A percentile compares a stretch with the other conserved stretches of the same genome.
phyloP scores from a whole-genome alignment of 495 filamentous ascomycete species.

The Darksidea phi region DNA sequence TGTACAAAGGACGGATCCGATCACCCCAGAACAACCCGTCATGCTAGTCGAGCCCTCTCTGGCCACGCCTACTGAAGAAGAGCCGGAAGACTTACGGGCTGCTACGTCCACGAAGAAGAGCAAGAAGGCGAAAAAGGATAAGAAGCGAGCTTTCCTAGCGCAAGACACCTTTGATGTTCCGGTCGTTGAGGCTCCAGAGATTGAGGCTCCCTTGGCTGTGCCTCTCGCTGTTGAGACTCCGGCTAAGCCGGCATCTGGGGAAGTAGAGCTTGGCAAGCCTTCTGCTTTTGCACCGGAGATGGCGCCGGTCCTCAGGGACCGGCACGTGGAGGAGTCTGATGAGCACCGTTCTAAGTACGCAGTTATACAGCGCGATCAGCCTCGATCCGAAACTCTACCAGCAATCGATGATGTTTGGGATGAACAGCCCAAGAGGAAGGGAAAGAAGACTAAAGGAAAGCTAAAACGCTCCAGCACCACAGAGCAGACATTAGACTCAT shows the following conservation, averaged over 20 bases:
- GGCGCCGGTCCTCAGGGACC: neutral
- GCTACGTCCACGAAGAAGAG: slow-evolving; percentile 31
- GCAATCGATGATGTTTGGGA: slow-evolving; percentile 32
- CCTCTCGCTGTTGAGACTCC: slow-evolving; percentile 27
- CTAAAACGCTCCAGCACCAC: slow-evolving; percentile 21
- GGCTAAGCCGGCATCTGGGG: slow-evolving; percentile 1
- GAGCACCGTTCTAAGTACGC: neutral
- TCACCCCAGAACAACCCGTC: neutral
- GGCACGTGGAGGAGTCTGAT: neutral
- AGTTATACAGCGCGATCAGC: neutral
- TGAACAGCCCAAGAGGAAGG: slow-evolving; percentile 38
- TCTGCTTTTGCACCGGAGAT: neutral
- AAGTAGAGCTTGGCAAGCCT: slow-evolving; percentile 8
- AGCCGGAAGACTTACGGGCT: slow-evolving; percentile 8
- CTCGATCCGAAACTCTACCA: neutral
- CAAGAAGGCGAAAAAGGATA: slow-evolving; percentile 38
- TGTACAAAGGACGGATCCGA: neutral
- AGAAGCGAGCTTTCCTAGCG: slow-evolving; percentile 18
- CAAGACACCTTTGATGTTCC: slow-evolving; percentile 18
- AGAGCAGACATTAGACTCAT: slow-evolving; percentile 12
- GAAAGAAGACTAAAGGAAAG: slow-evolving; percentile 33
- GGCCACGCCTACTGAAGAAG: slow-evolving; percentile 17
- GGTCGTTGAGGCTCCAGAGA: slow-evolving; percentile 28
- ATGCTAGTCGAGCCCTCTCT: slow-evolving; percentile 4
- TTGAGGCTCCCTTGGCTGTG: slow-evolving; percentile 26